Percentiles rank a stretch among this genome's conserved stretches.
phyloP scores from a whole-genome alignment of 495 filamentous ascomycete species.

The Hypoxylon subgilvum region DNA sequence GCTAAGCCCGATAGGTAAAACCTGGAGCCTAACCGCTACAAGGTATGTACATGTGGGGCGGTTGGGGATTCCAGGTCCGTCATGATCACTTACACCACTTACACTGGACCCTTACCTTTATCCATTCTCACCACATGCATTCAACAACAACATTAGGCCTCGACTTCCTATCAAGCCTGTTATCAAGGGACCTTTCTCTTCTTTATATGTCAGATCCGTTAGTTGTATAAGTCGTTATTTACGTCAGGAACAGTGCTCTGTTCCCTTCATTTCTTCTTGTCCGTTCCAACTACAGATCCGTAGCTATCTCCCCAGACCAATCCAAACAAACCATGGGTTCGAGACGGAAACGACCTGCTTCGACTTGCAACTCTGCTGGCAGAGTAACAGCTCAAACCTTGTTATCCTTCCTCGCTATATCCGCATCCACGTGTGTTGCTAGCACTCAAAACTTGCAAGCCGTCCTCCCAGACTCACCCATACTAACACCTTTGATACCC shows the following conservation, averaged over 20 bases:
- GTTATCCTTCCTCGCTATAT: conserved; percentile 67
- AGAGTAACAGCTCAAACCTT: conserved; percentile 65
- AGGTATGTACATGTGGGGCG: neutral
- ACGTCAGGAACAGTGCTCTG: too few species aligned
- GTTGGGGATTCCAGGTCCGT: conserved; percentile 26
- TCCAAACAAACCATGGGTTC: conserved; percentile 47
- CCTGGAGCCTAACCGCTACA: neutral
- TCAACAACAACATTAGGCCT: conserved; percentile 20
- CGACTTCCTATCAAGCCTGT: conserved; percentile 27
- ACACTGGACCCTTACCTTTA: conserved; percentile 8
- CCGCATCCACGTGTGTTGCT: conserved; percentile 46
- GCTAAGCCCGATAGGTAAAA: too few species aligned
- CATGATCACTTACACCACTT: conserved; percentile 26
- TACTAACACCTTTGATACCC: conserved; percentile 46
- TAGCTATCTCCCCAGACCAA: too few species aligned
- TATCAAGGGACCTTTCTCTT: too few species aligned
- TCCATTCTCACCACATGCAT: conserved; percentile 1
- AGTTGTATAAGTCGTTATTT: too few species aligned
- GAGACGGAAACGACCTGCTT: conserved; percentile 45
- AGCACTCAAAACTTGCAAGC: conserved; percentile 38
- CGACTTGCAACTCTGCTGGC: conserved; percentile 56
- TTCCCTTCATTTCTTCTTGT: conserved; percentile 23
- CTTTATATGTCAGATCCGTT: too few species aligned
- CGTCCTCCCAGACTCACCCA: conserved; percentile 43
- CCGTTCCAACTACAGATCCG: conserved; percentile 25